Evolutionary conservation across 2,329 filamentous ascomycete species (phyloP).

Genomic region (Parastagonospora avenae): DNA sequence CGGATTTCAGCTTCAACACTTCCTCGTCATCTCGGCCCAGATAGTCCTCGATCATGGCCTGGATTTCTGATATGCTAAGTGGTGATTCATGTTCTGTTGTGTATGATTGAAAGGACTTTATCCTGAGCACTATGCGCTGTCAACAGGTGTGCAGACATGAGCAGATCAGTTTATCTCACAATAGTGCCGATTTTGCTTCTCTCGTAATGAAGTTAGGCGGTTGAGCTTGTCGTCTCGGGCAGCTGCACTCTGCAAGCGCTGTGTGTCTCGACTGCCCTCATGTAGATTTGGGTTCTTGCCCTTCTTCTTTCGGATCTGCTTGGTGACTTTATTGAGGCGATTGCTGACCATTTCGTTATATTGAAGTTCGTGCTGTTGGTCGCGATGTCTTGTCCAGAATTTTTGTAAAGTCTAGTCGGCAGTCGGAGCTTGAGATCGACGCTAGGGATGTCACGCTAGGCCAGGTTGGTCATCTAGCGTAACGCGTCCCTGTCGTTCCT

Average conservation of each 20-base stretch:
- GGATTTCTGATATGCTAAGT: conserved; percentile 60
- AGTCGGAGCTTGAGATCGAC: conserved; percentile 17
- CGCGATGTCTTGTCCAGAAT: conserved; percentile 17
- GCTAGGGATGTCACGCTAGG: conserved; percentile 18
- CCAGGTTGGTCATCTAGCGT: conserved; percentile 13
- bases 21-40: conserved; percentile 73
- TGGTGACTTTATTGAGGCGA: conserved; percentile 80
- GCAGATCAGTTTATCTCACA: conserved; percentile 56
- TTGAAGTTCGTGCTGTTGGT: neutral
- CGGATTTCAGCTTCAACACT: conserved; percentile 66
- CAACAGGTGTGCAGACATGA: neutral
- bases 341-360: conserved; percentile 50
- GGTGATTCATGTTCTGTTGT: conserved; percentile 58
- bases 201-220: conserved; percentile 70
- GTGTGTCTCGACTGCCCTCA: conserved; percentile 85
- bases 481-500: conserved; percentile 23
- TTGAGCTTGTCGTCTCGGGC: conserved; percentile 82
- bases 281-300: conserved; percentile 77
- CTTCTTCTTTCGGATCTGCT: conserved; percentile 88
- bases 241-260: conserved; percentile 77
- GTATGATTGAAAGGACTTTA: conserved; percentile 73
- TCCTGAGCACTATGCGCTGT: conserved; percentile 62
- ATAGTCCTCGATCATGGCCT: conserved; percentile 54
- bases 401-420: conserved; percentile 28
- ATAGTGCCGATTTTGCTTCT: conserved; percentile 75